A percentile compares a stretch with the other conserved stretches of the same genome.
These are phyloP conservation scores for Calocera cornea DNA, from an alignment of 768 basidiomycete species.

Conservation along the genomic window DNA sequence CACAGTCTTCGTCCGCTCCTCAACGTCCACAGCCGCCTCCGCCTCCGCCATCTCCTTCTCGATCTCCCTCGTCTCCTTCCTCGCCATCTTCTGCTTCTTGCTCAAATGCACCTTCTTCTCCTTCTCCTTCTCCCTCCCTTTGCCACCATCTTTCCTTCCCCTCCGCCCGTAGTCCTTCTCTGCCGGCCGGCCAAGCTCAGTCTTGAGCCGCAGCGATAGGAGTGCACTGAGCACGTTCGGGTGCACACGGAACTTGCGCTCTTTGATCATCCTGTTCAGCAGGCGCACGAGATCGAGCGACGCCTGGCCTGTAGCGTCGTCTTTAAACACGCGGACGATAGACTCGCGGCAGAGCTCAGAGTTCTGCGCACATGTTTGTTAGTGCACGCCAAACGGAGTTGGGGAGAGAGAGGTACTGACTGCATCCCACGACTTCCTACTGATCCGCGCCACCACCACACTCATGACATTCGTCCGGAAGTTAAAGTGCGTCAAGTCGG, in stretches of 20 bases:
- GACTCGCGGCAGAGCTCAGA: conserved; percentile 77
- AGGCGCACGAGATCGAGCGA: conserved; percentile 84
- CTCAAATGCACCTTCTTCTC: conserved; percentile 62
- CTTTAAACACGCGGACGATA: conserved; percentile 66
- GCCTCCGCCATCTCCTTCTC: conserved; percentile 88
- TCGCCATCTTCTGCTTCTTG: conserved; percentile 76
- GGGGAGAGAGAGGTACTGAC: too few relatives aligned
- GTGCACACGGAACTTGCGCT: conserved; percentile 76
- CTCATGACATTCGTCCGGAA: conserved; percentile 87
- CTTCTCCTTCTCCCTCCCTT: conserved; percentile 44
- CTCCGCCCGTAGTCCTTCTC: conserved; percentile 43
- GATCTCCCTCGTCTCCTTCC: conserved; percentile 82
- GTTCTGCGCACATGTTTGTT: too few relatives aligned
- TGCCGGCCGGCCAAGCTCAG: conserved; percentile 66
- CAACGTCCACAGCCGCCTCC: conserved; percentile 82
- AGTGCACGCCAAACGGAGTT: too few relatives aligned
- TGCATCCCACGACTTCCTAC: conserved; percentile 77
- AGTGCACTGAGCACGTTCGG: conserved; percentile 79
- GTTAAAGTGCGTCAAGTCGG: conserved; percentile 88
- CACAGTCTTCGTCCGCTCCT: conserved; percentile 72
- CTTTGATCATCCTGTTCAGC: conserved; percentile 91
- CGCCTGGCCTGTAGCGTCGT: conserved; percentile 63
- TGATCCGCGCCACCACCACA: conserved; percentile 67
- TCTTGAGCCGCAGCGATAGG: conserved; percentile 71
- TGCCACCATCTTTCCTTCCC: conserved; percentile 25